Percentiles rank a stretch among this genome's conserved stretches.
Conservation (phyloP, 2,329 filamentous ascomycete genomes). For the Fusarium lyarnte region DNA sequence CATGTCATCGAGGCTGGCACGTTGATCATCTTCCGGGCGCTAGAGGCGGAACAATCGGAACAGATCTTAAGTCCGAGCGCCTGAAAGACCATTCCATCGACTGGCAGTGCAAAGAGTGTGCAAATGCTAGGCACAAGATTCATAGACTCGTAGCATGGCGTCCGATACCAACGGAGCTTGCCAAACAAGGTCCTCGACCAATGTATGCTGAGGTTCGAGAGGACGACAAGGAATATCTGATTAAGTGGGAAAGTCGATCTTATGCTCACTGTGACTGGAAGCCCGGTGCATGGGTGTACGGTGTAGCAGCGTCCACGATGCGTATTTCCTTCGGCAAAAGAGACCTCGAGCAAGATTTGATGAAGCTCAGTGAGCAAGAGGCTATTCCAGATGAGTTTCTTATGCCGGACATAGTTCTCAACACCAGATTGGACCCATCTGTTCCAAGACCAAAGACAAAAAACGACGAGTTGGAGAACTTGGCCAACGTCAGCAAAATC, state of each 20-base stretch:
- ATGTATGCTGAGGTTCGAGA: conserved; percentile 58
- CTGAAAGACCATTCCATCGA: conserved; percentile 76
- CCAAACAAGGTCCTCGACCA: conserved; percentile 7
- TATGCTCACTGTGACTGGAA: conserved; percentile 89
- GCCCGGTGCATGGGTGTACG: conserved; percentile 88
- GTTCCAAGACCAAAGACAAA: conserved; percentile 66
- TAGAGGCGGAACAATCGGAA: conserved; percentile 45
- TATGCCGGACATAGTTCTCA: conserved; percentile 87
- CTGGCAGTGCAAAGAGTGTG: conserved; percentile 86
- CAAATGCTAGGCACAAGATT: conserved; percentile 71
- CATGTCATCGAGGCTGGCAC: conserved; percentile 84
- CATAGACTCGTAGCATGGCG: conserved; percentile 89
- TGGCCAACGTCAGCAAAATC: conserved; percentile 76
- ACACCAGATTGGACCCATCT: conserved; percentile 67
- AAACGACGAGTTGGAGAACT: conserved; percentile 75
- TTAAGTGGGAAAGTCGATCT: conserved; percentile 86
- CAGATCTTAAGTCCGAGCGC: conserved; percentile 57
- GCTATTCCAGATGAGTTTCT: conserved; percentile 90
- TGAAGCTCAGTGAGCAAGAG: conserved; percentile 75
- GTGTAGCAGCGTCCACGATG: conserved; percentile 70
- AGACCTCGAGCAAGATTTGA: conserved; percentile 64
- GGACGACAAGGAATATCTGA: conserved; percentile 87
- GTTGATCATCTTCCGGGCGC: conserved; percentile 78
- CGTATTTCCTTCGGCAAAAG: conserved; percentile 80
- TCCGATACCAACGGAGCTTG: conserved; percentile 56